Conservation (phyloP, 768 basidiomycete genomes). For the Psilocybe tampanensis region DNA sequence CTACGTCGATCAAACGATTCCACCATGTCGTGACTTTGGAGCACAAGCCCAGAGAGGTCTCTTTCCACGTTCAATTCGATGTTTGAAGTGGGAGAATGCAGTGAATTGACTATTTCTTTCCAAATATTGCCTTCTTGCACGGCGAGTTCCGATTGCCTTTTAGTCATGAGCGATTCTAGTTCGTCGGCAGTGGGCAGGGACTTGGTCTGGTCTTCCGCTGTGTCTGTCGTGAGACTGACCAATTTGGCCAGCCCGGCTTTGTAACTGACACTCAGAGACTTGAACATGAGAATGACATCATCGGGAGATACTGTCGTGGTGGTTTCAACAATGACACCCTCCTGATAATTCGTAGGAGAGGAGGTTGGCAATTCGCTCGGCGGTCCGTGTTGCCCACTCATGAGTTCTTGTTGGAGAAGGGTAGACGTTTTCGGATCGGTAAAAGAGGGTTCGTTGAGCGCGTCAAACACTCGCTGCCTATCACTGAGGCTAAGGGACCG, state of each 20-base stretch:
- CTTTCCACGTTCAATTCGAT: not conserved
- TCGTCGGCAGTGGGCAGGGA: not conserved
- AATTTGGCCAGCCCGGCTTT: slow-evolving; percentile 48
- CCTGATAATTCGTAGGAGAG: not conserved
- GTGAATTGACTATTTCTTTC: slow-evolving; percentile 29
- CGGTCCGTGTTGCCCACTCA: not conserved
- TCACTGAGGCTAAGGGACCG: slow-evolving; percentile 28
- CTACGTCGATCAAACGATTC: slow-evolving; percentile 67
- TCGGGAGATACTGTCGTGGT: slow-evolving; percentile 9
- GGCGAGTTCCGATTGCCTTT: slow-evolving; percentile 59
- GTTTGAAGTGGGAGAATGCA: not conserved
- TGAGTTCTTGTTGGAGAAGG: not conserved
- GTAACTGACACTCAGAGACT: slow-evolving; percentile 52
- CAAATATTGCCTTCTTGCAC: slow-evolving; percentile 65
- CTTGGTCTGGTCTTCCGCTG: not conserved
- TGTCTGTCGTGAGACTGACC: slow-evolving; percentile 35
- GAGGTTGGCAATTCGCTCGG: not conserved
- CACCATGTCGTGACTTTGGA: slow-evolving; percentile 58
- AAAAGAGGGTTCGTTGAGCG: slow-evolving; percentile 6
- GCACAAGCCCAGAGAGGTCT: slow-evolving; percentile 34
- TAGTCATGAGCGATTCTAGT: slow-evolving; percentile 44
- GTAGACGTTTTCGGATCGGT: not conserved
- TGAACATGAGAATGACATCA: slow-evolving; percentile 39
- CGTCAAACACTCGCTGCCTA: slow-evolving; percentile 10
- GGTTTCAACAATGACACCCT: not conserved